These are phyloP conservation scores for Neurospora cerealis DNA, from an alignment of 495 filamentous ascomycete species.

Conservation along the genomic window DNA sequence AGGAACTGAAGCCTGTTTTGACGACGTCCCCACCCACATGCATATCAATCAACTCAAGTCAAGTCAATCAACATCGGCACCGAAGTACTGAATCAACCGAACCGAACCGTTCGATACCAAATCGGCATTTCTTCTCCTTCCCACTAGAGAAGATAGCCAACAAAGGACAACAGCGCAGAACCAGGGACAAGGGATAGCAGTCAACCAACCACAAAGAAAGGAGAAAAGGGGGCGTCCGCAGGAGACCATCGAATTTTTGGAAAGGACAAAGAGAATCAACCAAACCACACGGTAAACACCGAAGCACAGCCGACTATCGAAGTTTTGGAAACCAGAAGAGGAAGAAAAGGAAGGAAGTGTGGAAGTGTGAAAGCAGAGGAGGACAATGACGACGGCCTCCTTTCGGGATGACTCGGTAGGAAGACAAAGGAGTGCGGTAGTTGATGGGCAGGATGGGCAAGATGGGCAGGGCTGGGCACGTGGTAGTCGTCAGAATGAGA, in stretches of 20 bases:
- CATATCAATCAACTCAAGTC: not conserved
- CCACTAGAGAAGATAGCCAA: not conserved
- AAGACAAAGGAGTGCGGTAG: not conserved
- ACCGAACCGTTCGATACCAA: not conserved
- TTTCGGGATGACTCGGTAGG: not conserved
- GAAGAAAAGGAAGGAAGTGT: not conserved
- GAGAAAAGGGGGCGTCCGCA: not conserved
- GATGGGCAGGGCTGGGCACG: not conserved
- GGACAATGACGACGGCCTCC: not conserved
- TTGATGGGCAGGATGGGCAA: not conserved
- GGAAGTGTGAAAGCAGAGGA: not conserved
- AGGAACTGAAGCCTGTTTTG: not conserved
- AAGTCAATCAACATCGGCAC: not conserved
- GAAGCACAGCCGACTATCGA: not conserved
- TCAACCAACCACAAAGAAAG: not conserved
- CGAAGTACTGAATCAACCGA: not conserved
- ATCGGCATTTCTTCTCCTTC: not conserved
- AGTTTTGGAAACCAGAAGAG: not conserved
- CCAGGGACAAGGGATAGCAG: not conserved
- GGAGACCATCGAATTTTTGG: not conserved
- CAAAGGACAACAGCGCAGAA: not conserved
- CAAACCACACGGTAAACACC: not conserved
- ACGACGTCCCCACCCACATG: not conserved
- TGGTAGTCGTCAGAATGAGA: not conserved
- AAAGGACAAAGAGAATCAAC: not conserved